Evolutionary conservation across 495 filamentous ascomycete genomes (phyloP), one percentile per base, ranked within the genome.

Genomic region (Neurospora sp.): DNA sequence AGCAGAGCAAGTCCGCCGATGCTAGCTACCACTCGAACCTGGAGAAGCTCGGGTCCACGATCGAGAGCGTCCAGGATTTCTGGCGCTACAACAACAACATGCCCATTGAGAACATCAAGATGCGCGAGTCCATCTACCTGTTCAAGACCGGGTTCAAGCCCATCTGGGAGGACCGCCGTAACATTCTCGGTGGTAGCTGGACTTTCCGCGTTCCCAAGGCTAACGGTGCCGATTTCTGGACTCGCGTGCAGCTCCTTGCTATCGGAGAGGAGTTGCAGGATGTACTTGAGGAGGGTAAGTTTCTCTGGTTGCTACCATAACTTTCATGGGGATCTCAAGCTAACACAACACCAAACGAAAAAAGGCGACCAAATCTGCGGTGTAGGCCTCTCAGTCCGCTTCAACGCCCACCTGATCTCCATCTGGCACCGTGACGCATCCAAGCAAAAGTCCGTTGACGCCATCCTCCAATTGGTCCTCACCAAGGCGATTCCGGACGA

Each of bases 61-160:
- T 94, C 82, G 86, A 90, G 81, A 90, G 90, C 75, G 88, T 93
- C 75, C 88, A 92, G 79, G 90, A 91, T 75, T 97, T 97, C 83
- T 97, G 93, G 92, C 89, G 92, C 73, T 90, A 94, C 81, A 90
- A 91, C 84, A 97, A 97, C 83, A 96, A 97, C 82, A 94, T 92
- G 71, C 91, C 92, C 16, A 87, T 94, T 72, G 83, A 90, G 27
- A 87, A 87, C 77, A 88, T 97, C 81, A 90, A 90, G 72, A 88
- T 94, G 79, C 89, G 92, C 54, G 93, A 97, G 81, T 91, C 89
- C 20, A 88, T 96, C 66, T 95, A 97, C 79, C 87, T 97, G 73
- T 97, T 97, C 86, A 94, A 96, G 79, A 86, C 90, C 72, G 92
- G 92, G 39, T 92, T 96, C 74, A 88, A 90, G 78, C 94, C 94